Base-by-base conservation (phyloP, 2,329 filamentous ascomycete genomes). In the Penicillium sp. region DNA sequence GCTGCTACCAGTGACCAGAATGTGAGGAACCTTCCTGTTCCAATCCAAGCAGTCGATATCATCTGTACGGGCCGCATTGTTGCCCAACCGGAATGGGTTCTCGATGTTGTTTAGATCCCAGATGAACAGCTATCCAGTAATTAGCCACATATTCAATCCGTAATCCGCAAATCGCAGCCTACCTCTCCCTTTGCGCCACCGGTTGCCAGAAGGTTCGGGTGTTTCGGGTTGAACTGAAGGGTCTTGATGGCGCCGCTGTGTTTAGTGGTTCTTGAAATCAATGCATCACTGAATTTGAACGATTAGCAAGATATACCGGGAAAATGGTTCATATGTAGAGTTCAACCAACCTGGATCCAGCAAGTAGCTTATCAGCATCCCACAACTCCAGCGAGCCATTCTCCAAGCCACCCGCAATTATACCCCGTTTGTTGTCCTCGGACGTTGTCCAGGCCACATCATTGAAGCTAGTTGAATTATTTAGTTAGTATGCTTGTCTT, bases 11-110 rank as follows among this genome's bases (percentile, higher is more conserved):
- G 93, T 97, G 19, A 93, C 94, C 66, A 99, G 80, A 73, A 99
- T 99, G 73, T 99, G 93, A 15, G 93, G 86, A 42, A 97, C 93
- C 79, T 96, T 97, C 72, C 92, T 93, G 78, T 99, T 99, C 95
- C 95, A 99, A 67, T 96, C 93, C 60, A 99, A 82, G 65, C 93
- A 96, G 70, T 97, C 94, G 64, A 97, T 90, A 68, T 99, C 94
- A 70, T 97, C 93, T 40, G 92, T 90, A 71, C 93, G 89, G 62
- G 92, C 93, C 42, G 91, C 91, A 38, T 89, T 85, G 64, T 90
- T 95, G 59, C 94, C 94, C 33, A 99, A 82, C 62, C 93, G 87
- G 78, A 95, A 96, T 6, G 93, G 90, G 72, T 90, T 94, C 57
- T 86, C 85, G 66, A 93, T 84, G 74, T 97, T 93, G 77, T 95